These are phyloP conservation scores for Bruguiera hainesii DNA, from an alignment of 441 rosid genomes.

Conservation along the genomic window DNA sequence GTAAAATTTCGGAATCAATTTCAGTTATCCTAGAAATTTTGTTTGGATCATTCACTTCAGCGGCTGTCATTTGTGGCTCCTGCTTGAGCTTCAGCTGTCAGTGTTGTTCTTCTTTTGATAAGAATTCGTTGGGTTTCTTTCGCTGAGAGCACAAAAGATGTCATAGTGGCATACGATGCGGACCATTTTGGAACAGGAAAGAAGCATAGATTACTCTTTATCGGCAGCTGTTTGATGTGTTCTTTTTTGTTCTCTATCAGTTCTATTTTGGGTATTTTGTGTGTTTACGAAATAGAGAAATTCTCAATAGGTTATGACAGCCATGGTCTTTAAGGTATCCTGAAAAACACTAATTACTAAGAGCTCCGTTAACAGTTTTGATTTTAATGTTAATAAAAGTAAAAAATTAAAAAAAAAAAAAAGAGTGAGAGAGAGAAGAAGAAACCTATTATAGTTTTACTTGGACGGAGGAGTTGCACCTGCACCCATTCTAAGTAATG, in stretches of 20 bases:
- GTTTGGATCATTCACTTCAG: slow-evolving; percentile 24
- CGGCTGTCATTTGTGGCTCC: slow-evolving; percentile 29
- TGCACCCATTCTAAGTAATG: slow-evolving; percentile 2
- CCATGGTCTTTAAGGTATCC: too few relatives aligned
- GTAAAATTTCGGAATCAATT: too few relatives aligned
- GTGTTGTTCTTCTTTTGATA: slow-evolving; percentile 17
- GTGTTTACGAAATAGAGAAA: too few relatives aligned
- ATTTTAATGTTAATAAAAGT: too few relatives aligned
- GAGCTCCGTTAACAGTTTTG: too few relatives aligned
- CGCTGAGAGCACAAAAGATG: slow-evolving; percentile 25
- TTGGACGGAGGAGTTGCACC: too few relatives aligned
- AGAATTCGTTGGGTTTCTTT: neutral
- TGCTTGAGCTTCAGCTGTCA: slow-evolving; percentile 32
- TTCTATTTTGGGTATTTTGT: neutral
- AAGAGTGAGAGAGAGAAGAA: too few relatives aligned
- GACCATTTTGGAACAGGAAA: slow-evolving; percentile 19
- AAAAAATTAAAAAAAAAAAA: too few relatives aligned
- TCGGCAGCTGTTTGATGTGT: slow-evolving; percentile 26
- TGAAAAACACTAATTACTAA: too few relatives aligned
- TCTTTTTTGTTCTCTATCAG: neutral
- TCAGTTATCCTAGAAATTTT: neutral
- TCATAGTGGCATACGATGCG: slow-evolving; percentile 1
- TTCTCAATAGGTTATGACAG: too few relatives aligned
- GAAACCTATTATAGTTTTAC: too few relatives aligned
- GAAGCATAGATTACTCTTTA: slow-evolving; percentile 31